Evolutionary conservation across 495 filamentous ascomycete species (phyloP), one percentile per base, ranked within the genome.

Genomic region (Aspergillus taichungensis): DNA sequence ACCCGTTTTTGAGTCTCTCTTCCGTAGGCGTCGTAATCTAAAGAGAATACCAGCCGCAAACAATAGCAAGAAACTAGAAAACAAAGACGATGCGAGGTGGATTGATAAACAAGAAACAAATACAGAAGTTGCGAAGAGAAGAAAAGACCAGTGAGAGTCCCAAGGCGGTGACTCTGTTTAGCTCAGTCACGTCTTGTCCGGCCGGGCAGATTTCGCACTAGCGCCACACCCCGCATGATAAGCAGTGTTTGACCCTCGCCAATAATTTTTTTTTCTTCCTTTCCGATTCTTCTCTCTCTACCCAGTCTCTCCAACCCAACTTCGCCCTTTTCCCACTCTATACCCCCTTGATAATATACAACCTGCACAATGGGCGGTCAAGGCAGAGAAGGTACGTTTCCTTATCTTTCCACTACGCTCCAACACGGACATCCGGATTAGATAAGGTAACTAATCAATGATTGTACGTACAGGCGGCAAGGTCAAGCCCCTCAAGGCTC

Each of bases 401-500:
- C 14, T 28, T 36, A 14, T 30, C 8, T 24, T 4, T 4, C 18
- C 18, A 24, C 18, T 24, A 24, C 18, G 18, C 18, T 24, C 18
- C 18, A 24, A 24, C 18, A 24, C 18, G 4, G 34, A 3, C 30
- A 10, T 34, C 13, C 9, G 32, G 24, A n/a, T 42, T 30, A n/a
- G 24, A n/a, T 13, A 30, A 18, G 8, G 13, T 13, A 37, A 14
- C 37, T 49, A 42, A 49, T 30, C n/a, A 31, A 41, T 43, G 18
- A n/a, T n/a, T n/a, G n/a, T n/a, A n/a, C 46, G 3, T 35, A 13
- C 52, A 89, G 85, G 85, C 66, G 85, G 85, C 73, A 90, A 90
- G 72, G 80, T 76, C 53, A 90, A 90, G 77, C 85, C 85, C 50
- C 73, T 88, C 58, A 90, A 89, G 78, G 69, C 76, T 29, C 70